Evolutionary conservation across 805 yeast genomes (phyloP).

Genomic region (Lipomyces sp.): DNA sequence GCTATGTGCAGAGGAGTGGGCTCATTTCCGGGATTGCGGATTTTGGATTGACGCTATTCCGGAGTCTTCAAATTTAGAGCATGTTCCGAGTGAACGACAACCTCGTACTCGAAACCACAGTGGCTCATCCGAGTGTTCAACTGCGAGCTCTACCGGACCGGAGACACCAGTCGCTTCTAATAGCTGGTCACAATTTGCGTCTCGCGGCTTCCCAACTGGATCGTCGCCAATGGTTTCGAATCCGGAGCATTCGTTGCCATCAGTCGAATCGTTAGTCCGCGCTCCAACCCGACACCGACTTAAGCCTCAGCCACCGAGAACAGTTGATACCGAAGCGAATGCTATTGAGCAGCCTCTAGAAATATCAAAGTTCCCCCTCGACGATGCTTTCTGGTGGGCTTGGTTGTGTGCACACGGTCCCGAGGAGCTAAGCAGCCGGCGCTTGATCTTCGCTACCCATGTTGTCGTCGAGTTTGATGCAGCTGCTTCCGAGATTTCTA

Average conservation of each 20-base stretch:
- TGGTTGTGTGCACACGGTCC: conserved; percentile 31
- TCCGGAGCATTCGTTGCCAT: background rate
- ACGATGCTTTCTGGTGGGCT: conserved; percentile 30
- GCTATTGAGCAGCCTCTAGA: conserved; percentile 15
- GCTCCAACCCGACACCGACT: background rate
- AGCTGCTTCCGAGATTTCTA: background rate
- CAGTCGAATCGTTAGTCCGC: conserved; percentile 1
- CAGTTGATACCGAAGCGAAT: background rate
- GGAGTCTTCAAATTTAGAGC: background rate
- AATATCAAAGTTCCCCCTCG: conserved; percentile 19
- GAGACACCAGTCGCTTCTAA: background rate
- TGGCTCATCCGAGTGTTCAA: conserved; percentile 1
- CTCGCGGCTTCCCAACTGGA: background rate
- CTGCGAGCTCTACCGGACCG: background rate
- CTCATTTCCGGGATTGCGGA: conserved; percentile 4
- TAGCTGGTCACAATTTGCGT: conserved; percentile 1
- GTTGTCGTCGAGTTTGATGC: conserved; percentile 21
- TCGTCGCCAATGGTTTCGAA: background rate
- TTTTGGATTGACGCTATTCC: background rate
- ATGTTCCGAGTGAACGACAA: background rate
- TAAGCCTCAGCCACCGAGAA: background rate
- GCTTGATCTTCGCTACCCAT: conserved; percentile 14
- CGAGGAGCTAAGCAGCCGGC: conserved; percentile 24
- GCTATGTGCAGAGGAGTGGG: background rate
- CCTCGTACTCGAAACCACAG: background rate